A percentile compares a stretch with the other conserved stretches of the same genome.
These are phyloP conservation scores for Dentipellis fragilis DNA, from an alignment of 768 basidiomycete genomes.

Conservation along the genomic window DNA sequence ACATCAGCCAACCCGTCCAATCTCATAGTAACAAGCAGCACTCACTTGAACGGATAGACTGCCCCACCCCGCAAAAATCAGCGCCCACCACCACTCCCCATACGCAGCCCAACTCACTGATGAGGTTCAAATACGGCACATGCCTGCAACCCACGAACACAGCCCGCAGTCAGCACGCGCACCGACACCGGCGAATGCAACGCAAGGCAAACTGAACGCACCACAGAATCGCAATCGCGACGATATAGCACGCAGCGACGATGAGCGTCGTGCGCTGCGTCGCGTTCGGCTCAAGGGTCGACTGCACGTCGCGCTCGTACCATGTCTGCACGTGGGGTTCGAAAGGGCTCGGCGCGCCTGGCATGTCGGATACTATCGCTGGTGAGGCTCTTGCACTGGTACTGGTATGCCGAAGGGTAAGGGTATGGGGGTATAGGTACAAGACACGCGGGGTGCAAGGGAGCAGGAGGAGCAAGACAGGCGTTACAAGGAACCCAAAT, in stretches of 20 bases:
- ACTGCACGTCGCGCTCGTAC: conserved; percentile 18
- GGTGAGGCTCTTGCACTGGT: no score
- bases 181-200: neutral
- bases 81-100: neutral
- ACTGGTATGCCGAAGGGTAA: no score
- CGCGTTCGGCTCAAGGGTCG: conserved; percentile 45
- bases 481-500: no score
- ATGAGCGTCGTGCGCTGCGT: conserved; percentile 74
- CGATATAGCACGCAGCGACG: conserved; percentile 65
- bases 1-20: neutral
- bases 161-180: neutral
- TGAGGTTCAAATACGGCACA: conserved; percentile 58
- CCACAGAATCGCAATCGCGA: conserved; percentile 77
- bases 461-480: no score
- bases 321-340: neutral
- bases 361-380: no score
- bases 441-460: no score
- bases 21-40: conserved; percentile 5
- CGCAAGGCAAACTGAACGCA: no score
- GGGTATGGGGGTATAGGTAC: no score
- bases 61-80: neutral
- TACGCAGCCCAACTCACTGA: conserved; percentile 43
- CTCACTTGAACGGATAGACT: conserved; percentile 93
- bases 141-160: conserved; percentile 42
- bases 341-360: neutral